These are phyloP conservation scores for Syncephalastrum racemosum DNA, from an alignment of 371 early-diverging fungal species.

Conservation along the genomic window DNA sequence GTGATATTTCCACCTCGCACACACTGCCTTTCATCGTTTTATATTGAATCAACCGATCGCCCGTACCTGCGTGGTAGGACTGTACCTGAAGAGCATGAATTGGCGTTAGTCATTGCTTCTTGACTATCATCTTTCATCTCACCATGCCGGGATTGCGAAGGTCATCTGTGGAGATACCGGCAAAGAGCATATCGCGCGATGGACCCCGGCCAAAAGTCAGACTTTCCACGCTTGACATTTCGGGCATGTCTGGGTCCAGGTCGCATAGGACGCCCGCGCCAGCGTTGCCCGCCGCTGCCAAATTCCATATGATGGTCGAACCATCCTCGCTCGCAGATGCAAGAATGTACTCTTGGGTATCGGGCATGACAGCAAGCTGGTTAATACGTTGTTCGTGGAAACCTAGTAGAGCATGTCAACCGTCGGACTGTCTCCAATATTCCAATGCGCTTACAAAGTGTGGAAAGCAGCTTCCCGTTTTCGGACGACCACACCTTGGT, in stretches of 20 bases:
- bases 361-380: constrained; percentile 14
- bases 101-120: background rate
- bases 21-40: constrained; percentile 29
- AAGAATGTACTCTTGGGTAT: constrained; percentile 20
- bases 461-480: constrained; percentile 28
- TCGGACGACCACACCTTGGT: constrained; percentile 32
- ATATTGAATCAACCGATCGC: constrained; percentile 8
- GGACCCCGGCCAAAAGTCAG: constrained; percentile 35
- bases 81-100: constrained; percentile 20
- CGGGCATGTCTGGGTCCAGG: constrained; percentile 14
- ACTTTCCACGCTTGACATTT: constrained; percentile 25
- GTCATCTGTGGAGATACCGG: constrained; percentile 25
- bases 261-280: constrained; percentile 33
- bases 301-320: constrained; percentile 33
- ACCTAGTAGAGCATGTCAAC: constrained; percentile 1
- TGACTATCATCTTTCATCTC: constrained; percentile 1
- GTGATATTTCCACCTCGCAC: constrained; percentile 27
- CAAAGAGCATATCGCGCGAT: constrained; percentile 21
- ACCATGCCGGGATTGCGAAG: constrained; percentile 28
- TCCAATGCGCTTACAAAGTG: constrained; percentile 21
- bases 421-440: background rate
- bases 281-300: constrained; percentile 24
- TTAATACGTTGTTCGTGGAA: constrained; percentile 11
- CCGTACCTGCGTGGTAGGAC: constrained; percentile 23
- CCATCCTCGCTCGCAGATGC: constrained; percentile 42